These are phyloP conservation scores for Podaxis mareebaensis DNA, from an alignment of 768 basidiomycete genomes.

Conservation along the genomic window DNA sequence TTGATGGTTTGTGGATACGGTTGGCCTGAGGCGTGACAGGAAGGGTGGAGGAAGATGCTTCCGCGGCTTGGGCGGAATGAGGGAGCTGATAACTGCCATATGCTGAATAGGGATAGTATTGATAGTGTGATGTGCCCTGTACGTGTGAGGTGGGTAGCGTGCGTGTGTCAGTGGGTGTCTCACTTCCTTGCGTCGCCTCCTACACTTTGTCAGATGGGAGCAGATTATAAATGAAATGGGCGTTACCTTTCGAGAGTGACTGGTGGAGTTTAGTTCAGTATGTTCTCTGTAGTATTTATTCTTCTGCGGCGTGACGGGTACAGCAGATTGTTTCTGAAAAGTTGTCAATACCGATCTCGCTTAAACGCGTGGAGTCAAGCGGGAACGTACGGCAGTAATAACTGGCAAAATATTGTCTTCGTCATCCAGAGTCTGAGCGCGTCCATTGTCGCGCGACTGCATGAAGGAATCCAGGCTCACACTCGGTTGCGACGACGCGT, in stretches of 20 bases:
- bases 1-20: constrained; percentile 31
- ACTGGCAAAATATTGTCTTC: constrained; percentile 3
- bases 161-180: constrained; percentile 48
- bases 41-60: constrained; percentile 35
- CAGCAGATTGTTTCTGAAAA: constrained; percentile 15
- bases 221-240: constrained; percentile 20
- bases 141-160: constrained; percentile 27
- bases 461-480: constrained; percentile 50
- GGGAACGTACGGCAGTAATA: neutral
- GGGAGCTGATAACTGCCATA: constrained; percentile 39
- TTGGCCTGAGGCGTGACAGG: constrained; percentile 52
- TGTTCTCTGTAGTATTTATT: constrained; percentile 64
- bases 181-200: constrained; percentile 37
- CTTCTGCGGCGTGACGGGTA: constrained; percentile 59
- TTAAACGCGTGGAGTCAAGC: constrained; percentile 33
- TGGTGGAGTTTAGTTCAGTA: constrained; percentile 34
- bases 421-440: constrained; percentile 27
- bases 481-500: constrained; percentile 43
- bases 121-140: constrained; percentile 33
- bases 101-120: constrained; percentile 42
- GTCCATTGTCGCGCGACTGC: constrained; percentile 57
- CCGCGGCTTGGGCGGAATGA: constrained; percentile 27
- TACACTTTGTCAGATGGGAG: constrained; percentile 21
- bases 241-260: constrained; percentile 31
- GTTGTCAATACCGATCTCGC: neutral